phyloP scores from a whole-genome alignment of 2,329 filamentous ascomycete species.

The Nigrograna mackinnonii region DNA sequence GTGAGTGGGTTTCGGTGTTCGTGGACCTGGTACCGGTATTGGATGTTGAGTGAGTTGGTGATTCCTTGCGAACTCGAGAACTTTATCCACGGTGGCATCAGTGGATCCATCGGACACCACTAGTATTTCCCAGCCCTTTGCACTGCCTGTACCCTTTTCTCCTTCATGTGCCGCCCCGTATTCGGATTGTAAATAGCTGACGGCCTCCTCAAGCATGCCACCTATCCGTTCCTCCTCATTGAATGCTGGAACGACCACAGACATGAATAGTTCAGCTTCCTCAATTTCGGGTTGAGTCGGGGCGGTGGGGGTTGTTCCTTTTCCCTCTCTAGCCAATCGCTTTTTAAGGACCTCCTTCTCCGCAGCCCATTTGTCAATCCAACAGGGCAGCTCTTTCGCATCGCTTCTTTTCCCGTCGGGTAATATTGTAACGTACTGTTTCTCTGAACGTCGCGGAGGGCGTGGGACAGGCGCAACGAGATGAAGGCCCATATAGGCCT shows the following conservation, averaged over 20 bases:
- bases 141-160: constrained; percentile 72
- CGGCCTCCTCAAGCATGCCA: constrained; percentile 87
- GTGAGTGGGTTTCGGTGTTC: constrained; percentile 42
- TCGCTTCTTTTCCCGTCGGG: constrained; percentile 62
- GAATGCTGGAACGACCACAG: constrained; percentile 91
- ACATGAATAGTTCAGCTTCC: constrained; percentile 80
- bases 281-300: constrained; percentile 61
- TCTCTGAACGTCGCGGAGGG: constrained; percentile 74
- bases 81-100: constrained; percentile 79
- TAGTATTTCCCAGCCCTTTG: constrained; percentile 84
- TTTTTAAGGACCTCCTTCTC: constrained; percentile 52
- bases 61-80: constrained; percentile 76
- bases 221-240: constrained; percentile 86
- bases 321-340: constrained; percentile 14
- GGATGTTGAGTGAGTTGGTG: constrained; percentile 58
- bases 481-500: constrained; percentile 71
- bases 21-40: constrained; percentile 50
- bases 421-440: constrained; percentile 77
- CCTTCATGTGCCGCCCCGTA: constrained; percentile 61
- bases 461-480: constrained; percentile 82
- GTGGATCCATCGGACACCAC: constrained; percentile 88
- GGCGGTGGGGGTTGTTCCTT: constrained; percentile 40
- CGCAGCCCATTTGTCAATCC: constrained; percentile 77
- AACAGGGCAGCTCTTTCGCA: constrained; percentile 73
- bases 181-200: constrained; percentile 78